Conservation (phyloP, 2,329 filamentous ascomycete genomes). For the Trichoderma afroharzianum region DNA sequence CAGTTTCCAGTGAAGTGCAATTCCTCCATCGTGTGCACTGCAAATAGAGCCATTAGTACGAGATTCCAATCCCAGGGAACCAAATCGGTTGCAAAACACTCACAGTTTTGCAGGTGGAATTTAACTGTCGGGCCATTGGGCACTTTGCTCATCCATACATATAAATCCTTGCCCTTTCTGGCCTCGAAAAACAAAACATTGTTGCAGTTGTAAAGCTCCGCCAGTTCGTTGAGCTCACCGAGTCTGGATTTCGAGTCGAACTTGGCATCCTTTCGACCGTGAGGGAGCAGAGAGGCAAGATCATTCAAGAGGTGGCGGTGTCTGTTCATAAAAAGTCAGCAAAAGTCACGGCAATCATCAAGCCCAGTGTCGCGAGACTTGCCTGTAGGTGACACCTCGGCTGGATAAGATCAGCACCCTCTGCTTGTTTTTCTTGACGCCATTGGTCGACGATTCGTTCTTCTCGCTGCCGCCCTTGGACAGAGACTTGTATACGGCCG, state of each 20-base stretch:
- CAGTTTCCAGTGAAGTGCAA: conserved; percentile 96
- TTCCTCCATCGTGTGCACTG: conserved; percentile 94
- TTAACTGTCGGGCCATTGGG: conserved; percentile 64
- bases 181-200: conserved; percentile 95
- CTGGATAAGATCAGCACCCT: conserved; percentile 88
- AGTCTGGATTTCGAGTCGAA: conserved; percentile 93
- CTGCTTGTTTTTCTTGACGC: conserved; percentile 62
- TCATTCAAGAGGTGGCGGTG: conserved; percentile 84
- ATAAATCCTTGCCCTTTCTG: conserved; percentile 89
- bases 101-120: conserved; percentile 75
- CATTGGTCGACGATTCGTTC: conserved; percentile 46
- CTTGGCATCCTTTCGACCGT: conserved; percentile 91
- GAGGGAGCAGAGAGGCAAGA: conserved; percentile 81
- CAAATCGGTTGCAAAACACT: conserved; percentile 26
- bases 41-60: conserved; percentile 23
- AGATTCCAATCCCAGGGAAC: not conserved
- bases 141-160: conserved; percentile 87
- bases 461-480: conserved; percentile 56
- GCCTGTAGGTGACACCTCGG: conserved; percentile 86
- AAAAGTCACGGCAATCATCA: not conserved
- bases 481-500: conserved; percentile 71
- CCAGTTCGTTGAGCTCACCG: conserved; percentile 72
- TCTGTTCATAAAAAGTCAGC: conserved; percentile 34
- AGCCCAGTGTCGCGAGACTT: conserved; percentile 19
- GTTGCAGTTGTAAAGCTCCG: conserved; percentile 84